Conservation (phyloP, 805 yeast species). For the Sungouiella blattae region DNA sequence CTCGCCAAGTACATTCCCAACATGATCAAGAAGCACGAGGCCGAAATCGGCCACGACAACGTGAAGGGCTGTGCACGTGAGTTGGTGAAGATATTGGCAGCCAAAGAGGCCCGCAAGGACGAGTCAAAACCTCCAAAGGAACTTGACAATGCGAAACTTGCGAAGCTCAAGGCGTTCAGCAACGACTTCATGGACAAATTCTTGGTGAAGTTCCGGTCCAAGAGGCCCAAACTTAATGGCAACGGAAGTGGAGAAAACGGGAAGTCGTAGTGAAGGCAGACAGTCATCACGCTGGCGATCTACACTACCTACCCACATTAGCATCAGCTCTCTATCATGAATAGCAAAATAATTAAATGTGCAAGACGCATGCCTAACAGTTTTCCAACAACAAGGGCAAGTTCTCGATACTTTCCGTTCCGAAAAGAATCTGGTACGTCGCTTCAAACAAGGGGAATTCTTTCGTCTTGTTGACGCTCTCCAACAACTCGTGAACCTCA, state of each 20-base stretch:
- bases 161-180: slow-evolving; percentile 65
- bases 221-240: no score
- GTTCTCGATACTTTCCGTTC: slow-evolving; percentile 66
- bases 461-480: slow-evolving; percentile 44
- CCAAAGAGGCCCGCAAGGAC: slow-evolving; percentile 61
- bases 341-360: no score
- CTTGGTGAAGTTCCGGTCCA: slow-evolving; percentile 44
- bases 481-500: slow-evolving; percentile 86
- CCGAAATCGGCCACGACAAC: slow-evolving; percentile 66
- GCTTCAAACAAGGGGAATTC: slow-evolving; percentile 83
- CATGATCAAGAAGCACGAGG: slow-evolving; percentile 60
- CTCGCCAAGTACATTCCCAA: slow-evolving; percentile 83
- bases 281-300: neutral
- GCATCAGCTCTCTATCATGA: no score
- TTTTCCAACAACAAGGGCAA: slow-evolving; percentile 66
- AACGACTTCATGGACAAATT: slow-evolving; percentile 66
- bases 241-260: neutral
- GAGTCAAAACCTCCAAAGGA: slow-evolving; percentile 49
- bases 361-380: no score
- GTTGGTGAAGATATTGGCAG: slow-evolving; percentile 60
- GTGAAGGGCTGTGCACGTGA: slow-evolving; percentile 78
- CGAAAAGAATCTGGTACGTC: slow-evolving; percentile 80
- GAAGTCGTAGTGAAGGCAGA: neutral
- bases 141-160: slow-evolving; percentile 59
- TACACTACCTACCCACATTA: neutral